Evolutionary conservation across 164 flowering plant species (phyloP).

Genomic region (Umbilicus rupestris): DNA sequence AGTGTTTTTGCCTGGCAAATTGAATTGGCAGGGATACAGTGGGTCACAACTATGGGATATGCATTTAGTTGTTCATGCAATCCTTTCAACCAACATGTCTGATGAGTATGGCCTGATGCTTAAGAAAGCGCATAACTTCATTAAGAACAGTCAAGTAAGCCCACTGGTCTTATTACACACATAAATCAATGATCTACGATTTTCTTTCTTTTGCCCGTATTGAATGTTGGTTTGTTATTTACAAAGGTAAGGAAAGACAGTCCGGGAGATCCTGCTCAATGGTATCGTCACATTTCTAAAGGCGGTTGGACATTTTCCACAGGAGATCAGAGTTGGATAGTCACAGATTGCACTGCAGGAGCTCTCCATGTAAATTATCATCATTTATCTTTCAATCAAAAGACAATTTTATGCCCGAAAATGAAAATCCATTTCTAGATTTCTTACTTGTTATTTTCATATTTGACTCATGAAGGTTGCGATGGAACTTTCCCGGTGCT

Average conservation of each 20-base stretch:
- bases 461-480: no score
- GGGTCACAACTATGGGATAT: slow-evolving; percentile 37
- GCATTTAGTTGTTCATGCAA: slow-evolving; percentile 24
- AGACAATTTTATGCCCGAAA: no score
- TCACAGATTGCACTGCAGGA: slow-evolving; percentile 86
- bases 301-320: slow-evolving; percentile 97
- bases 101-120: slow-evolving; percentile 42
- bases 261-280: slow-evolving; percentile 41
- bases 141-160: slow-evolving; percentile 52
- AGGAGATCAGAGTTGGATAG: slow-evolving; percentile 76
- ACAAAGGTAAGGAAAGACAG: slow-evolving; percentile 50
- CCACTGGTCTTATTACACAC: no score
- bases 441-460: no score
- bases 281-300: slow-evolving; percentile 86
- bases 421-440: no score
- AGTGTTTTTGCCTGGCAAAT: background rate
- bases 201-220: no score
- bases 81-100: slow-evolving; percentile 22
- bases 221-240: no score
- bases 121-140: slow-evolving; percentile 41
- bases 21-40: slow-evolving; percentile 22
- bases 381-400: slow-evolving; percentile 8
- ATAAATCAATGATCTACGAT: background rate
- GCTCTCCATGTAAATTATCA: slow-evolving; percentile 47
- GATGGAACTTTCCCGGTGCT: slow-evolving; percentile 23